These are phyloP conservation scores for Phlegmacium glaucopus DNA, from an alignment of 768 basidiomycete genomes.

Conservation along the genomic window DNA sequence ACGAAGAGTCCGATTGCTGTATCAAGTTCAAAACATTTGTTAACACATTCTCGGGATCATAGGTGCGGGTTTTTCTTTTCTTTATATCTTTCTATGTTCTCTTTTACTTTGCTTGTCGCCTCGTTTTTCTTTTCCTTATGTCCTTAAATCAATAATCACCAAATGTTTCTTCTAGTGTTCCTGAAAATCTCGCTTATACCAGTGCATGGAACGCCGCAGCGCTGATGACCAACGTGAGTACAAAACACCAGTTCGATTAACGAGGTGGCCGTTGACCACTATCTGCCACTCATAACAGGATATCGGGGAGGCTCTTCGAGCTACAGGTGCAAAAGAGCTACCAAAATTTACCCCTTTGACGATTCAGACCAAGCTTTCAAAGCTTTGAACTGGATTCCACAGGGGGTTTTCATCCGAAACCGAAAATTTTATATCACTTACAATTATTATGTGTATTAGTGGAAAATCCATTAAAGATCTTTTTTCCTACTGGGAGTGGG, in stretches of 20 bases:
- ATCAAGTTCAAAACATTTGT: constrained; percentile 69
- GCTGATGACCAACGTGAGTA: constrained; percentile 35
- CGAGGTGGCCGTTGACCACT: no score
- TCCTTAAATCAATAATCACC: not conserved
- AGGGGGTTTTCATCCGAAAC: no score
- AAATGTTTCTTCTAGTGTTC: constrained; percentile 22
- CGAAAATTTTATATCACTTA: no score
- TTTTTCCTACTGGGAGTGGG: no score
- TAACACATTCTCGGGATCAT: constrained; percentile 79
- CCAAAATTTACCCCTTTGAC: constrained; percentile 26
- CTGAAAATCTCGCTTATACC: constrained; percentile 42
- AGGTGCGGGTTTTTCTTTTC: constrained; percentile 38
- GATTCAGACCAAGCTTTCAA: constrained; percentile 18
- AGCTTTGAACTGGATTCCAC: constrained; percentile 7
- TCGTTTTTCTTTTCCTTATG: constrained; percentile 31
- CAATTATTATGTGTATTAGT: no score
- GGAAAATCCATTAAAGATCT: no score
- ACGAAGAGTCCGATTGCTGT: constrained; percentile 80
- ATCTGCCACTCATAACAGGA: constrained; percentile 23
- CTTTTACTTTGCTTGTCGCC: constrained; percentile 25
- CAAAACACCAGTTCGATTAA: not conserved
- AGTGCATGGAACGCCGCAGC: constrained; percentile 42
- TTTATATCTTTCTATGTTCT: not conserved
- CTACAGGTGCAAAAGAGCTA: constrained; percentile 26
- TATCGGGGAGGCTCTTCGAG: constrained; percentile 32